Evolutionary conservation across 2,329 filamentous ascomycete genomes (phyloP).

Genomic region (Claviceps quebecensis): DNA sequence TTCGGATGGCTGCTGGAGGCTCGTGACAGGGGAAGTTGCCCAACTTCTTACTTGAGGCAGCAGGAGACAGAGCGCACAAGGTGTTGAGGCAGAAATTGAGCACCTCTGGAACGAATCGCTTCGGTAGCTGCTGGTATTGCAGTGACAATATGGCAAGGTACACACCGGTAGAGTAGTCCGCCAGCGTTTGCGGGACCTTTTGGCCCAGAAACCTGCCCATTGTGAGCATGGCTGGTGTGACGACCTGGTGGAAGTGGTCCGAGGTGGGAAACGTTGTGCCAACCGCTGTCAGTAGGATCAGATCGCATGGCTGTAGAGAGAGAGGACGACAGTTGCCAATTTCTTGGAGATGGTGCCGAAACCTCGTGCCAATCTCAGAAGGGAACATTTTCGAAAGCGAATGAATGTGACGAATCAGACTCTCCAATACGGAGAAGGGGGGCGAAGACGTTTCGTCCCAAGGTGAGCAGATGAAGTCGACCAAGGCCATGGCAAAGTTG

Average conservation of each 20-base stretch:
- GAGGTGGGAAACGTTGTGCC: slow-evolving; percentile 83
- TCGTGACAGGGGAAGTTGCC: slow-evolving; percentile 50
- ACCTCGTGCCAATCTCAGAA: slow-evolving; percentile 60
- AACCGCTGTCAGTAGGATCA: slow-evolving; percentile 72
- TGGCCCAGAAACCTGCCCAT: slow-evolving; percentile 75
- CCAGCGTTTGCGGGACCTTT: slow-evolving; percentile 49
- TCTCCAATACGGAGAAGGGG: slow-evolving; percentile 59
- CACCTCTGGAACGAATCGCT: slow-evolving; percentile 79
- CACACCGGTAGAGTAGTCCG: slow-evolving; percentile 58
- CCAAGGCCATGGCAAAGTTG: slow-evolving; percentile 50
- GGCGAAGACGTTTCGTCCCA: slow-evolving; percentile 30
- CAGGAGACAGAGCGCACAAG: slow-evolving; percentile 51
- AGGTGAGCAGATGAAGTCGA: slow-evolving; percentile 45
- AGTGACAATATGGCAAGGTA: slow-evolving; percentile 68
- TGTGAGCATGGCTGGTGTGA: slow-evolving; percentile 77
- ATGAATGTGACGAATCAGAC: slow-evolving; percentile 76
- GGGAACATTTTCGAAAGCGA: slow-evolving; percentile 81
- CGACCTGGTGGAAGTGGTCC: slow-evolving; percentile 92
- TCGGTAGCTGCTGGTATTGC: slow-evolving; percentile 71
- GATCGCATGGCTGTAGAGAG: slow-evolving; percentile 50
- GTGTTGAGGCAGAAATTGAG: slow-evolving; percentile 70
- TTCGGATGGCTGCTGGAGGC: slow-evolving; percentile 35
- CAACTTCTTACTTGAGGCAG: slow-evolving; percentile 28
- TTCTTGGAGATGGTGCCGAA: slow-evolving; percentile 57
- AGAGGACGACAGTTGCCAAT: slow-evolving; percentile 35